Conservation (phyloP, 2,329 filamentous ascomycete genomes). For the Fusarium cicatricum region DNA sequence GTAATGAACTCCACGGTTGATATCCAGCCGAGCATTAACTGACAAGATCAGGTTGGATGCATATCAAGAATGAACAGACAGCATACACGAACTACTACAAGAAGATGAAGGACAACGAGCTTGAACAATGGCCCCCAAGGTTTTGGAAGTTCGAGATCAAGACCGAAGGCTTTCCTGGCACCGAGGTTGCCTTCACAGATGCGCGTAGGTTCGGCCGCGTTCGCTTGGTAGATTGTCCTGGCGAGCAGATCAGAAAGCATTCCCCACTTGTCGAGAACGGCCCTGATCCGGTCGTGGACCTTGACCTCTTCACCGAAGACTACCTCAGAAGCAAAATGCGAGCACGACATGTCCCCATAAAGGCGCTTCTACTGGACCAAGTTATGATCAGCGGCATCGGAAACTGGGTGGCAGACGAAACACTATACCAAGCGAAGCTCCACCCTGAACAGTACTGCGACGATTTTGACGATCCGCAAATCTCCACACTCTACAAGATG, state of each 20-base stretch:
- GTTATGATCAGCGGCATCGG: slow-evolving; percentile 89
- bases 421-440: slow-evolving; percentile 86
- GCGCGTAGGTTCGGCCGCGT: slow-evolving; percentile 80
- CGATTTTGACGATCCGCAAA: slow-evolving; percentile 76
- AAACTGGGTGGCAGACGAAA: slow-evolving; percentile 97
- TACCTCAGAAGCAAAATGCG: slow-evolving; percentile 78
- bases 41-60: slow-evolving; percentile 73
- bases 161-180: slow-evolving; percentile 61
- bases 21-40: slow-evolving; percentile 10
- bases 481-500: slow-evolving; percentile 74
- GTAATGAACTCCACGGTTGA: slow-evolving; percentile 41
- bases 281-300: slow-evolving; percentile 88
- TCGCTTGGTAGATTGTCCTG: slow-evolving; percentile 82
- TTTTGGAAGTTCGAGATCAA: slow-evolving; percentile 88
- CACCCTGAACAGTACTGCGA: slow-evolving; percentile 95
- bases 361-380: slow-evolving; percentile 89
- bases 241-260: slow-evolving; percentile 75
- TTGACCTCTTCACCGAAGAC: slow-evolving; percentile 75
- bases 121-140: slow-evolving; percentile 81
- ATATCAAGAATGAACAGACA: slow-evolving; percentile 81
- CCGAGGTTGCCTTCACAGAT: slow-evolving; percentile 84
- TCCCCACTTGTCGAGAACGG: slow-evolving; percentile 90
- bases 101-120: slow-evolving; percentile 67
- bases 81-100: slow-evolving; percentile 86
- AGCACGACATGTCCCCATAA: slow-evolving; percentile 84